A percentile compares a stretch with the other conserved stretches of the same genome.
Evolutionary conservation across 2,329 filamentous ascomycete species (phyloP).

Genomic region (Neonectria coccinea): DNA sequence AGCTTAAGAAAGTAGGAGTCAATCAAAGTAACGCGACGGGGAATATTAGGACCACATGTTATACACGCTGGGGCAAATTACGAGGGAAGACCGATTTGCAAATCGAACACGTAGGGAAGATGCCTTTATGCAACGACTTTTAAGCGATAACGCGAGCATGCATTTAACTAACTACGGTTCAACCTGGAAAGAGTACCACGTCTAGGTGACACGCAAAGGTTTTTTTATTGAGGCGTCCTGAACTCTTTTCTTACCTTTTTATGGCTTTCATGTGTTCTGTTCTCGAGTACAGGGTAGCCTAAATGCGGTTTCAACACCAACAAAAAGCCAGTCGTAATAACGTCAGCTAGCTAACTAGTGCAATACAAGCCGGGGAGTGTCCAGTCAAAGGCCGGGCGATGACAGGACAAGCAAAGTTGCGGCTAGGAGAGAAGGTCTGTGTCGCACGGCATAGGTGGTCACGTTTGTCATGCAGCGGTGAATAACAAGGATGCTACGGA

Average conservation of each 20-base stretch:
- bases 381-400: not conserved
- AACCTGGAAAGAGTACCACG: not conserved
- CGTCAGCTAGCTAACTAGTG: not conserved
- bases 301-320: not conserved
- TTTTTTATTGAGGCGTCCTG: not conserved
- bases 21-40: not conserved
- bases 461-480: conserved; percentile 1
- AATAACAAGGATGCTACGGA: conserved; percentile 6
- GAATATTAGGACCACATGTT: not conserved
- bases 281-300: not conserved
- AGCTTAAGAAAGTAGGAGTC: not conserved
- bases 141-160: not conserved
- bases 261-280: not conserved
- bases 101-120: not conserved
- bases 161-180: not conserved
- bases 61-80: not conserved
- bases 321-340: not conserved
- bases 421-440: not conserved
- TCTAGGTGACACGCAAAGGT: not conserved
- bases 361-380: not conserved
- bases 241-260: not conserved
- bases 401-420: not conserved
- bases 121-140: too few relatives aligned
- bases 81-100: not conserved
- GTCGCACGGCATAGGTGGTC: not conserved